Base-by-base conservation (phyloP, 2,329 filamentous ascomycete genomes). In the Gremmenia infestans region DNA sequence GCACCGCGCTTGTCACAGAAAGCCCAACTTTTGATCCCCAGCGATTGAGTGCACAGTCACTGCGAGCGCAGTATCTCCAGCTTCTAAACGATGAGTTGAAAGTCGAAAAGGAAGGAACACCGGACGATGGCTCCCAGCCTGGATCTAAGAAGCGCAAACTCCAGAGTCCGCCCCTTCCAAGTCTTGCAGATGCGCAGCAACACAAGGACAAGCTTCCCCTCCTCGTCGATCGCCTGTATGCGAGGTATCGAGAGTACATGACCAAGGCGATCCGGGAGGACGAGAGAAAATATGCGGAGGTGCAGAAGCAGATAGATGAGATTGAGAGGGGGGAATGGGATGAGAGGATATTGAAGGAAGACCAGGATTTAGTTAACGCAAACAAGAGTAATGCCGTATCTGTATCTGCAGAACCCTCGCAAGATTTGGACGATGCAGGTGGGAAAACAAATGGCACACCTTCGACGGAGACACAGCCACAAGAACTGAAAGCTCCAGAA, bases 41-140 rank as follows among this genome's bases (percentile, higher is more conserved):
- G 65, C 84, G 92, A 60, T 75, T 97, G 70, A 87, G 79, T 48
- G 84, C 91, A 7, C 88, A 92, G 72, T 83, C 90, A 45, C 77
- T 97, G 63, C 85, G 89, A 72, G 82, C 87, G 67, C 79, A 94
- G 52, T 97, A 95, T 71, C 75, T 91, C 63, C 80, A 83, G 56
- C 75, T 96, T 56, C 72, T 97, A 69, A 82, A 83, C 63, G 88
- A 95, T 63, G 91, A 94, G 71, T 72, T 86, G 61, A 81, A 74
- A 64, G 71, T 69, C 53, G 81, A 87, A 60, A 72, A 64, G 49
- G 70, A 62, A 64, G 70, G 65, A 59, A 66, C 50, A 28, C 56
- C 56, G 35, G 68, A 71, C 55, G 79, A 79, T 62, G 76, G 74
- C 51, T 72, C 77, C 35, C 68, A 75, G 37, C 79, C 78, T 32